These are phyloP conservation scores for Lojkania enalia DNA, from an alignment of 2,329 filamentous ascomycete species.

Conservation along the genomic window DNA sequence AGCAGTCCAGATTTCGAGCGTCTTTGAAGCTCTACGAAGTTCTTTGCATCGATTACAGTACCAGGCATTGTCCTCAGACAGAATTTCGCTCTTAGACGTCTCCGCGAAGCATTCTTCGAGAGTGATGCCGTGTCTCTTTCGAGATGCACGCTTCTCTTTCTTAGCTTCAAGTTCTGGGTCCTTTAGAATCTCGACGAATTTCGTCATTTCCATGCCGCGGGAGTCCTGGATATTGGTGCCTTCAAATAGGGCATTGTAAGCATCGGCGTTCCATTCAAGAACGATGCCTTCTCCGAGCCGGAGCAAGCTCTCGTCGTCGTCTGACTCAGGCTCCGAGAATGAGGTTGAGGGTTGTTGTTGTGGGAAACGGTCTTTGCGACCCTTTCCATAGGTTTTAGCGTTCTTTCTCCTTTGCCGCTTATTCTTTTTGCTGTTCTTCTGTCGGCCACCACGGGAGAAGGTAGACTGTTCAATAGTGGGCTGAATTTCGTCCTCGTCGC, in stretches of 20 bases:
- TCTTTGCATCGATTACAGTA: conserved; percentile 97
- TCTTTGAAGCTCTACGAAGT: conserved; percentile 88
- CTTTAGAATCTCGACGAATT: conserved; percentile 58
- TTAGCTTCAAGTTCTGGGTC: conserved; percentile 65
- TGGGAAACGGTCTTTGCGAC: conserved; percentile 28
- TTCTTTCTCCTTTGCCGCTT: conserved; percentile 33
- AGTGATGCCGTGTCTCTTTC: conserved; percentile 75
- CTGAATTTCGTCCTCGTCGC: conserved; percentile 40
- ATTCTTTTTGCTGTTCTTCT: conserved; percentile 28
- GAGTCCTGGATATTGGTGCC: conserved; percentile 49
- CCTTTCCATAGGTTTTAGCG: conserved; percentile 33
- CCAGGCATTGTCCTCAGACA: conserved; percentile 96
- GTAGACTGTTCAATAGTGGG: conserved; percentile 31
- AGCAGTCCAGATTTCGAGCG: conserved; percentile 94
- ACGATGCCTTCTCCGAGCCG: conserved; percentile 82
- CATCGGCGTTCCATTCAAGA: conserved; percentile 78
- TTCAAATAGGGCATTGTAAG: conserved; percentile 71
- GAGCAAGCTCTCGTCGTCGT: conserved; percentile 66
- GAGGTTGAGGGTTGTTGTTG: conserved; percentile 32
- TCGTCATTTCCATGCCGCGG: conserved; percentile 64
- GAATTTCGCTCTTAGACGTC: conserved; percentile 88
- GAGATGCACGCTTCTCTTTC: conserved; percentile 64
- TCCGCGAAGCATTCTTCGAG: conserved; percentile 92
- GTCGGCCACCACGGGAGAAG: conserved; percentile 31
- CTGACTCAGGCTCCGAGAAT: conserved; percentile 39